phyloP scores from a whole-genome alignment of 1,284 basidiomycete genomes.

The Apiotrichum montevideense region DNA sequence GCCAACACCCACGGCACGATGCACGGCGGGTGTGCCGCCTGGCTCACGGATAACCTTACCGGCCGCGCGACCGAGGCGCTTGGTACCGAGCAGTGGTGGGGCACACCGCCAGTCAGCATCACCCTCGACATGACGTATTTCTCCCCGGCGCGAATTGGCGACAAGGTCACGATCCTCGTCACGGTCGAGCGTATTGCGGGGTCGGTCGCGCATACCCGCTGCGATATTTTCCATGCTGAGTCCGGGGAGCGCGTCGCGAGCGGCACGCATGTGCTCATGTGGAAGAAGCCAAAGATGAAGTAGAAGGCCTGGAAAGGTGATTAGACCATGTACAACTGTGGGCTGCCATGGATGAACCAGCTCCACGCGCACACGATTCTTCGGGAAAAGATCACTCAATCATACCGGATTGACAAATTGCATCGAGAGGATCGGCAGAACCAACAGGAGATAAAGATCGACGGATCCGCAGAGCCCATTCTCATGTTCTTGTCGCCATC shows the following conservation, averaged over 20 bases:
- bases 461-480: too few species aligned
- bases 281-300: slow-evolving; percentile 4
- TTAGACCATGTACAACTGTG: too few species aligned
- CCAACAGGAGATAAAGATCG: too few species aligned
- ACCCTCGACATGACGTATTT: slow-evolving; percentile 13
- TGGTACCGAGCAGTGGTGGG: slow-evolving; percentile 5
- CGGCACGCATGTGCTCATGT: slow-evolving; percentile 12
- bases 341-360: too few species aligned
- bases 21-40: slow-evolving; percentile 11
- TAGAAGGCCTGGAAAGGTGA: neutral
- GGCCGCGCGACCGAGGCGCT: slow-evolving; percentile 4
- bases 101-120: slow-evolving; percentile 3
- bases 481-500: too few species aligned
- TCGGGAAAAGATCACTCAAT: too few species aligned
- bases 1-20: slow-evolving; percentile 7
- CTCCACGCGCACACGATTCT: too few species aligned
- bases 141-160: slow-evolving; percentile 4
- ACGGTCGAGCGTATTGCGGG: slow-evolving; percentile 10
- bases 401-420: too few species aligned
- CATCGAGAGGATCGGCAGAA: too few species aligned
- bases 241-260: slow-evolving; percentile 4
- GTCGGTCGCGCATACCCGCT: slow-evolving; percentile 6
- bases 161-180: slow-evolving; percentile 4
- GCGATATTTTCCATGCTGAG: slow-evolving; percentile 4
- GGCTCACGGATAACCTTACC: slow-evolving; percentile 11